Base-by-base conservation (phyloP, 2,329 filamentous ascomycete genomes). In the Alternaria alternata region DNA sequence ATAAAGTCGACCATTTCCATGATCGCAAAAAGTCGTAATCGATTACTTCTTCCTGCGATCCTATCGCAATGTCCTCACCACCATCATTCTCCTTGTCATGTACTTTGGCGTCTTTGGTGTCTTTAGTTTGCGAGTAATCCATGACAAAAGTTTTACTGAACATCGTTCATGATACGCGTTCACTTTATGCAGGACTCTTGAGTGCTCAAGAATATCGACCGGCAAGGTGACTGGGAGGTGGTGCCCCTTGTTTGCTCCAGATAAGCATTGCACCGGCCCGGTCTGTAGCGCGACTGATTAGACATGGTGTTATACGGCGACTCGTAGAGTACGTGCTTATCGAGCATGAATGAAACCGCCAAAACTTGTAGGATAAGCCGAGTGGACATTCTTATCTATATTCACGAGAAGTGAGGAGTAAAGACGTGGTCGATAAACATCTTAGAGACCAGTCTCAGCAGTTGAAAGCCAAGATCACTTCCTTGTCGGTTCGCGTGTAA, bases 231-330 rank as follows among this genome's bases (percentile, higher is more conserved):
- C 18, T 46, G 3, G 43, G 43, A 46, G 6, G 30, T 7, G 51
- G 14, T 44, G 41, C 43, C 56, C 56, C 56, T 18, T 46, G 34
- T 41, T 52, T 42, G 20, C 36, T 24, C 11, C 38, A 57, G 54
- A 57, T 57, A 57, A 52, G 47, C 38, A 41, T 26, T 30, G 20
- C 43, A 41, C 51, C 56, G 56, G 56, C 30, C 56, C 56, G 56
- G 56, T 38, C 51, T 51, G 36, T 59, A 48, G 43, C 43, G 5
- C 43, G 43, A 30, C 43, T 46, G 43, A 46, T 46, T 46, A 46
- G 43, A 46, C 43, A 46, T 46, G 43, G 43, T 30, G 5, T 46
- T 30, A 4, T 30, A 16, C 24, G 43, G 43, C 43, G 43, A 46
- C 24, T 43, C 41, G 41, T 26, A 12, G 43, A 46, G 43, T 46